Percentiles rank a stretch among this genome's conserved stretches.
These are phyloP conservation scores for Acacia acuminata DNA, from an alignment of 306 rosid species.

Conservation along the genomic window DNA sequence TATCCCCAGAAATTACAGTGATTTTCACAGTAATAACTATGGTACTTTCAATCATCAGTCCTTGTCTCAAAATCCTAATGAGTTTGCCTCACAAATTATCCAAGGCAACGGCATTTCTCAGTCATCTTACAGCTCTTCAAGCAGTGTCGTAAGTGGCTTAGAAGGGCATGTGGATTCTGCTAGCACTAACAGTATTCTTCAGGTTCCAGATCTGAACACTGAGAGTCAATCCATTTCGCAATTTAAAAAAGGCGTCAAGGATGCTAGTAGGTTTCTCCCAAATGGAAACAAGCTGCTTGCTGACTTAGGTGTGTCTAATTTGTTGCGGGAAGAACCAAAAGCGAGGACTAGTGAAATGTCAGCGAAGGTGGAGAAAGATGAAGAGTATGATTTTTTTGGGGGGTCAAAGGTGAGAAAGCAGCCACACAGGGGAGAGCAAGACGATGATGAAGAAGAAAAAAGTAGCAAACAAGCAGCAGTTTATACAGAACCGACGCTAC, in stretches of 20 bases:
- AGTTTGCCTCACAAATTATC: conserved; percentile 38
- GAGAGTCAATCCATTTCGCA: conserved; percentile 80
- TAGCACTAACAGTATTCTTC: conserved; percentile 39
- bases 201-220: conserved; percentile 46
- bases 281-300: conserved; percentile 52
- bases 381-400: conserved; percentile 23
- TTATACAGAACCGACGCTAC: conserved; percentile 59
- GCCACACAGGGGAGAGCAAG: conserved; percentile 49
- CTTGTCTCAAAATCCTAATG: conserved; percentile 35
- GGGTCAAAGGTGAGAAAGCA: conserved; percentile 66
- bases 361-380: conserved; percentile 57
- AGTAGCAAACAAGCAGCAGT: conserved; percentile 80
- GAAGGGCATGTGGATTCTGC: conserved; percentile 73
- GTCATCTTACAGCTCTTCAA: conserved; percentile 62
- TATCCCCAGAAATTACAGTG: conserved; percentile 34
- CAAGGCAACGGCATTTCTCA: conserved; percentile 44
- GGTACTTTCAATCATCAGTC: conserved; percentile 41
- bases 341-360: conserved; percentile 28
- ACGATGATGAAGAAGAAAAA: conserved; percentile 50
- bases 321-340: conserved; percentile 28
- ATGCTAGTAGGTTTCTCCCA: conserved; percentile 85
- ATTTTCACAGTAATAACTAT: conserved; percentile 37
- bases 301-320: conserved; percentile 39
- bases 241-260: conserved; percentile 85
- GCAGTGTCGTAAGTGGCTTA: conserved; percentile 48